A percentile compares a stretch with the other conserved stretches of the same genome.
Conservation (phyloP, 345 rosid genomes). For the Aurinia saxatilis region DNA sequence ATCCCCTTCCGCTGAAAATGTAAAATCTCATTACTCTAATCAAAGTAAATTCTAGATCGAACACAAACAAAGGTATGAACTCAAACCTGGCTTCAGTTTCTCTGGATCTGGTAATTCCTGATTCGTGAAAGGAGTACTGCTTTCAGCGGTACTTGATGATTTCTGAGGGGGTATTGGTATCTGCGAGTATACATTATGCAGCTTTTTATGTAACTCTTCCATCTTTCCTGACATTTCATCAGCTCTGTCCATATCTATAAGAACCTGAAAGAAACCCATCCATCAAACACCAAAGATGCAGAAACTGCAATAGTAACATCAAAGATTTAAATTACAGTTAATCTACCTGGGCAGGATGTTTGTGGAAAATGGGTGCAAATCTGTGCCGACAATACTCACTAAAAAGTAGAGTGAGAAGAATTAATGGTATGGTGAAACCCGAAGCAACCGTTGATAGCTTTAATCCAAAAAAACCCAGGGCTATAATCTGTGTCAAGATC, state of each 20-base stretch:
- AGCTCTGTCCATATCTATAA: conserved; percentile 76
- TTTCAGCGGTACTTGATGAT: conserved; percentile 9
- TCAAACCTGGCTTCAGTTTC: conserved; percentile 26
- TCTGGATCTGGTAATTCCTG: conserved; percentile 26
- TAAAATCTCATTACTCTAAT: background rate
- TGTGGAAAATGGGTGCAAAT: conserved; percentile 55
- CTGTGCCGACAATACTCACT: conserved; percentile 79
- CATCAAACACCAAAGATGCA: conserved; percentile 13
- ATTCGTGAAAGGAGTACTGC: conserved; percentile 10
- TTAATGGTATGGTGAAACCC: conserved; percentile 63
- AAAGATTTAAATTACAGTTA: background rate
- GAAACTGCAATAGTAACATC: background rate
- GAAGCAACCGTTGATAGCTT: conserved; percentile 64
- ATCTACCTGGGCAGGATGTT: conserved; percentile 59
- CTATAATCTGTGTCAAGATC: conserved; percentile 74
- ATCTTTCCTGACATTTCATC: conserved; percentile 54
- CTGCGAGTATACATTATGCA: conserved; percentile 62
- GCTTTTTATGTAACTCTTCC: conserved; percentile 42
- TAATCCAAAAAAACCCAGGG: conserved; percentile 75
- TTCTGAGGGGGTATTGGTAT: conserved; percentile 32
- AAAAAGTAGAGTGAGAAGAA: conserved; percentile 66
- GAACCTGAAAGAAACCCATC: conserved; percentile 38
- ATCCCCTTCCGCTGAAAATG: conserved; percentile 21
- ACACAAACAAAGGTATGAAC: background rate
- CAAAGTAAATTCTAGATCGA: background rate